Evolutionary conservation across 768 basidiomycete genomes (phyloP).

Genomic region (Fibroporia radiculosa): DNA sequence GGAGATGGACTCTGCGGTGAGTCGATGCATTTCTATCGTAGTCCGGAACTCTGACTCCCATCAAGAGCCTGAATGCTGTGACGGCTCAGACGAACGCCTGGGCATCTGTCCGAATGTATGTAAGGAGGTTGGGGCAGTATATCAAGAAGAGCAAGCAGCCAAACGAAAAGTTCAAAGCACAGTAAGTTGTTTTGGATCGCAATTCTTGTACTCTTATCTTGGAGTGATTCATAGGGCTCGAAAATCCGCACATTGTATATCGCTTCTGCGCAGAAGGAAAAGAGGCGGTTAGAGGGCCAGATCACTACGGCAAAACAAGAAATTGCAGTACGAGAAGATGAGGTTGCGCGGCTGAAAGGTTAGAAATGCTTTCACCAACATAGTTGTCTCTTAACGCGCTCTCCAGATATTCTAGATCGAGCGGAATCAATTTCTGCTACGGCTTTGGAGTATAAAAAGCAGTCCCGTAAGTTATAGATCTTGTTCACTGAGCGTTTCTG

Average conservation of each 20-base stretch:
- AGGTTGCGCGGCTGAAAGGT: constrained; percentile 73
- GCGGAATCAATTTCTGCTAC: constrained; percentile 74
- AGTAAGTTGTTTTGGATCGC: constrained; percentile 32
- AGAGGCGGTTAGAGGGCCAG: constrained; percentile 67
- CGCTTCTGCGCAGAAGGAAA: constrained; percentile 82
- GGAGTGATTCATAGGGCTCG: constrained; percentile 49
- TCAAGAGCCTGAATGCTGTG: constrained; percentile 86
- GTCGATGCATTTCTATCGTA: constrained; percentile 20
- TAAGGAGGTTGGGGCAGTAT: constrained; percentile 60
- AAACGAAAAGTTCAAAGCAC: constrained; percentile 75
- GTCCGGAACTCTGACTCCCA: neutral
- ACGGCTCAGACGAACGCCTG: constrained; percentile 85
- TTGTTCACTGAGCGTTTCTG: neutral
- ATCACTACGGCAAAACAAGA: constrained; percentile 47
- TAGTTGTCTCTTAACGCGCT: neutral
- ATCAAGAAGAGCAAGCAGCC: constrained; percentile 62
- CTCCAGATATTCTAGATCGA: constrained; percentile 65
- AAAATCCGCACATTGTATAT: constrained; percentile 91
- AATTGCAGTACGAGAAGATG: constrained; percentile 55
- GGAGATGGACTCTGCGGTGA: constrained; percentile 90
- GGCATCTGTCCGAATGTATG: constrained; percentile 80
- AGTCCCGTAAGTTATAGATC: constrained; percentile 59
- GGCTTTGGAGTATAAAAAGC: constrained; percentile 75
- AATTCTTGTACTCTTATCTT: neutral
- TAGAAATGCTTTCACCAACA: neutral